Evolutionary conservation across 1,284 basidiomycete species (phyloP), one percentile per base, ranked within the genome.

Genomic region (Phellinidium pouzarii): DNA sequence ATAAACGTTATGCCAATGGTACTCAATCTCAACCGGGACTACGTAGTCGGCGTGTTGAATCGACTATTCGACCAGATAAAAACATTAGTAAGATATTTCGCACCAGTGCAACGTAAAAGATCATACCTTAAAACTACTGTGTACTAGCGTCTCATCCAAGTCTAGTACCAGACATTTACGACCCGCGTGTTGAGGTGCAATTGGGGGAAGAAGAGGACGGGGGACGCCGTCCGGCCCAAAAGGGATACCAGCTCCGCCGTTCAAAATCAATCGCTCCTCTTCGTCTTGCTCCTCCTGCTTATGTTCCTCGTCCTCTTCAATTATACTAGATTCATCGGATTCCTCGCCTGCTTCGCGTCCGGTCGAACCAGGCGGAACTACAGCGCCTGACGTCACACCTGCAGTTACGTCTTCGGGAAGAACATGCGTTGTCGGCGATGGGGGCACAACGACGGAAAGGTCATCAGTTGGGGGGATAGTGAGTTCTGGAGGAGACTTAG

Each of bases 21-120:
- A 94, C 66, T 99, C 96, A 59, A 99, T 99, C 71, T 99, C 96
- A 44, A 99, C 95, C 1, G 96, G 96, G 0, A 99, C 95, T 58
- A 99, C 91, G 68, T 94, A 99, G 71, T 99, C 96, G 34, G 95
- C 93, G 61, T 93, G 87, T 59, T 88, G 91, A 64, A 97, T 91
- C 60, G 94, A 90, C 93, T 95, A 60, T 37, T 44, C 50, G 46
- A 50, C 50, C 48, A 49, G 59, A 53, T 50, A 14, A 26, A 45
- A 58, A 47, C 25, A 14, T 12, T 27, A 43, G 4, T 47, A 44
- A 20, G 26, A 14, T 9, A n/a, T 37, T 36, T 36, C n/a, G n/a
- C n/a, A n/a, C n/a, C n/a, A 47, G 17, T 17, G 34, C 26, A 22
- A 23, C 19, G 11, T 14, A 14, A 34, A 11, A 34, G 43, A 5